Evolutionary conservation across 2,329 filamentous ascomycete genomes (phyloP).

Genomic region (Paracorniculantispora psalliotae): DNA sequence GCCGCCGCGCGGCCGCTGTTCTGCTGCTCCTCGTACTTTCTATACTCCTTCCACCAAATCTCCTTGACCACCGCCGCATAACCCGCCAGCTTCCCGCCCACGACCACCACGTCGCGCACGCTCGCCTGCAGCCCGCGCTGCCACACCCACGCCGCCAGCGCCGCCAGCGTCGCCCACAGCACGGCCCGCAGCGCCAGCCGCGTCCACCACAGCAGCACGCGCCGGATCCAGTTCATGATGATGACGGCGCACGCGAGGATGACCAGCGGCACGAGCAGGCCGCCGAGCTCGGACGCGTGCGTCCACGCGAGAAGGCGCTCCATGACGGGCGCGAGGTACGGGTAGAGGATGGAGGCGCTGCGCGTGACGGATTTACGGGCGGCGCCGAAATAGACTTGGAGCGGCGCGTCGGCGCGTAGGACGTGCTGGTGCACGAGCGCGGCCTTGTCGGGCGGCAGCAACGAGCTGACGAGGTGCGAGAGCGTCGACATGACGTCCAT

Average conservation of each 20-base stretch:
- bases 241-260: constrained; percentile 52
- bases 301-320: constrained; percentile 33
- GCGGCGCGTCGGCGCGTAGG: constrained; percentile 40
- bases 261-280: constrained; percentile 28
- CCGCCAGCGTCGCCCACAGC: constrained; percentile 58
- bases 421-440: constrained; percentile 43
- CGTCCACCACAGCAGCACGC: constrained; percentile 73
- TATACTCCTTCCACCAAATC: constrained; percentile 55
- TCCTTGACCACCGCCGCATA: constrained; percentile 46
- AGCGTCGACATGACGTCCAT: constrained; percentile 29
- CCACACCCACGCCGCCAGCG: constrained; percentile 52
- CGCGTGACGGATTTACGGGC: constrained; percentile 26
- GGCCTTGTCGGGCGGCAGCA: constrained; percentile 42
- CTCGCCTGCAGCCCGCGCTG: constrained; percentile 63
- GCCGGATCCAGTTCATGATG: constrained; percentile 64
- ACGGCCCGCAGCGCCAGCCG: constrained; percentile 57
- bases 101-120: constrained; percentile 49
- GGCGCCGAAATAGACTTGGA: constrained; percentile 37
- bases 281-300: constrained; percentile 30
- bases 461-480: constrained; percentile 30
- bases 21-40: constrained; percentile 49
- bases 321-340: constrained; percentile 39
- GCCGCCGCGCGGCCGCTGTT: constrained; percentile 19
- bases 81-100: constrained; percentile 39
- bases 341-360: constrained; percentile 29